Percentiles rank a stretch among this genome's conserved stretches.
Conservation (phyloP, 73 alveolate species). For the Paramecium bursaria region DNA sequence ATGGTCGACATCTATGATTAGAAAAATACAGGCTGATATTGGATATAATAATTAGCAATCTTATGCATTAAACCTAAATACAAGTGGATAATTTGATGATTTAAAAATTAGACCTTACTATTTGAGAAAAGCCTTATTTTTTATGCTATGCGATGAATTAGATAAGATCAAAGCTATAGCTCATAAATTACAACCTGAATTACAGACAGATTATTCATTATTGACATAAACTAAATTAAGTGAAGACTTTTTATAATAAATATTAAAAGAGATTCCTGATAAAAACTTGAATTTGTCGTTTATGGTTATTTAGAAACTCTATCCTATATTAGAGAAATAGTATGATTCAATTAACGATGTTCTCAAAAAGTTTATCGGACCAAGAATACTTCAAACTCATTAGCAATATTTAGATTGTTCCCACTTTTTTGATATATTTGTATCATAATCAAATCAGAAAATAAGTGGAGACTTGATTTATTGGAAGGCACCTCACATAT, state of each 20-base stretch:
- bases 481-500: constrained; percentile 71
- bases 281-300: constrained; percentile 46
- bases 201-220: constrained; percentile 23
- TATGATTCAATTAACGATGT: constrained; percentile 24
- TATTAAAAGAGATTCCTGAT: constrained; percentile 37
- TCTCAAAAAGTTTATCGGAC: constrained; percentile 17
- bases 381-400: not conserved
- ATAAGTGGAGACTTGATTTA: constrained; percentile 6
- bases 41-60: constrained; percentile 15
- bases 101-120: constrained; percentile 65
- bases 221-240: constrained; percentile 8
- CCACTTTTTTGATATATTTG: constrained; percentile 60
- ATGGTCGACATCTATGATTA: not conserved
- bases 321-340: constrained; percentile 36
- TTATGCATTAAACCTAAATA: constrained; percentile 3
- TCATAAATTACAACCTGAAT: not conserved
- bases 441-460: constrained; percentile 7
- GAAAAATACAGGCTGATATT: constrained; percentile 47
- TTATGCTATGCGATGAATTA: constrained; percentile 60
- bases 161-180: constrained; percentile 65
- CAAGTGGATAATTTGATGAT: not conserved
- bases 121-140: constrained; percentile 62
- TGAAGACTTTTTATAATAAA: constrained; percentile 20
- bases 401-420: constrained; percentile 57
- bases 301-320: not conserved